A percentile compares a stretch with the other conserved stretches of the same genome.
phyloP scores from a whole-genome alignment of 441 rosid genomes.

The Raphanus hybrid region DNA sequence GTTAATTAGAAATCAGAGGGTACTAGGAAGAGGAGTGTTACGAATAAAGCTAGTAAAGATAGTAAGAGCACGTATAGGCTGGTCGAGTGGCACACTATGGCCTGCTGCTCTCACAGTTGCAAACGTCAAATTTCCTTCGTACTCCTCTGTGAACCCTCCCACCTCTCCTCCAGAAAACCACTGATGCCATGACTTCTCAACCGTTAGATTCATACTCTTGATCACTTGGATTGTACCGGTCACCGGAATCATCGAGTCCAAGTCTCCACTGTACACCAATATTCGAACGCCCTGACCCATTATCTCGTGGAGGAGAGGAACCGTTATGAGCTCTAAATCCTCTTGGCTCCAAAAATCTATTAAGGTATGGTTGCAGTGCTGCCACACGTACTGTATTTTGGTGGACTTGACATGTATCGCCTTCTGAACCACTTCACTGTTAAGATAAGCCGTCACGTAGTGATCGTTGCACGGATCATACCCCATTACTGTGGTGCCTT shows the following conservation, averaged over 20 bases:
- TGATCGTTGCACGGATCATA: conserved; percentile 58
- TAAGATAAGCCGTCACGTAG: conserved; percentile 60
- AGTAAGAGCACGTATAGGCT: background rate
- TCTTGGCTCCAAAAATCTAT: conserved; percentile 22
- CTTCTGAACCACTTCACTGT: conserved; percentile 57
- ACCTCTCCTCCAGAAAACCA: conserved; percentile 62
- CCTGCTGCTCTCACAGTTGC: conserved; percentile 77
- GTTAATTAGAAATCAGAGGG: conserved; percentile 1
- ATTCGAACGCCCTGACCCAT: conserved; percentile 51
- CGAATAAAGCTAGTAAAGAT: background rate
- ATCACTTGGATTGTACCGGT: conserved; percentile 39
- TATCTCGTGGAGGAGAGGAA: conserved; percentile 55
- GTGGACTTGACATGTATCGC: conserved; percentile 77
- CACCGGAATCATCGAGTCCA: no score
- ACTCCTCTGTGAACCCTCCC: conserved; percentile 70
- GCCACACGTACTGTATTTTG: conserved; percentile 57
- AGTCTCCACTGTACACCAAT: background rate
- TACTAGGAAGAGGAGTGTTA: conserved; percentile 3
- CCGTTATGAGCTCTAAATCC: conserved; percentile 34
- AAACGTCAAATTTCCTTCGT: conserved; percentile 52
- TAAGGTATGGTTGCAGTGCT: conserved; percentile 48
- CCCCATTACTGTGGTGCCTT: conserved; percentile 33
- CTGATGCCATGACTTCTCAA: conserved; percentile 60
- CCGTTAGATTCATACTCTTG: conserved; percentile 48
- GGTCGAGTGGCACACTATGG: background rate